Conservation (phyloP, 352 stramenopile genomes). For the Peronospora tabacina region DNA sequence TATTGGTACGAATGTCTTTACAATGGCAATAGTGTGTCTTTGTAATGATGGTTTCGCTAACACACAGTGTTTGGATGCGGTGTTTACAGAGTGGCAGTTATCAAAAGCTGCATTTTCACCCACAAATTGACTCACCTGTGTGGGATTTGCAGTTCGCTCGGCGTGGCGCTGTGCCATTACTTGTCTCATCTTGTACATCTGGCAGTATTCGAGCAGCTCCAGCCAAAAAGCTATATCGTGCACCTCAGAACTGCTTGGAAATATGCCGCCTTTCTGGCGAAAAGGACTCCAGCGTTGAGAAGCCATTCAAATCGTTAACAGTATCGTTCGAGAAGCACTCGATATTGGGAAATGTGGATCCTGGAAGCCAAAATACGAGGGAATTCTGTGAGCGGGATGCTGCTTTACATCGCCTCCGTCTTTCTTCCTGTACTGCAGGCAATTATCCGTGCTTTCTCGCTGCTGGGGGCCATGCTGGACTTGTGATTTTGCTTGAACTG, state of each 20-base stretch:
- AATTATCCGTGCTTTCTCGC: constrained; percentile 60
- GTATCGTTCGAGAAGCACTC: constrained; percentile 45
- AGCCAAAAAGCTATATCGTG: constrained; percentile 55
- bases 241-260: constrained; percentile 59
- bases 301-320: constrained; percentile 46
- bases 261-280: constrained; percentile 54
- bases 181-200: constrained; percentile 63
- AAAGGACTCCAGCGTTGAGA: constrained; percentile 43
- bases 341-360: constrained; percentile 38
- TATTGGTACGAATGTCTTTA: constrained; percentile 45
- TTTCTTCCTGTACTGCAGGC: constrained; percentile 37
- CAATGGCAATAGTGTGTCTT: not conserved
- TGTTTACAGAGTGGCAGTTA: constrained; percentile 56
- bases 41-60: not conserved
- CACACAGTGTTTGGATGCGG: not conserved
- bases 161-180: constrained; percentile 31
- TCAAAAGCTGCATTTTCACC: constrained; percentile 75
- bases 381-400: constrained; percentile 73
- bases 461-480: constrained; percentile 51
- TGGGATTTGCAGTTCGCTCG: constrained; percentile 73
- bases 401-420: constrained; percentile 58
- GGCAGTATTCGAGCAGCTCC: constrained; percentile 57
- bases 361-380: constrained; percentile 33
- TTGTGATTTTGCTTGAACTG: constrained; percentile 69
- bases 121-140: constrained; percentile 77